Evolutionary conservation across 176 grass and related monocot genomes (phyloP), one percentile per base, ranked within the genome.

Genomic region (Melocanna baccifera): DNA sequence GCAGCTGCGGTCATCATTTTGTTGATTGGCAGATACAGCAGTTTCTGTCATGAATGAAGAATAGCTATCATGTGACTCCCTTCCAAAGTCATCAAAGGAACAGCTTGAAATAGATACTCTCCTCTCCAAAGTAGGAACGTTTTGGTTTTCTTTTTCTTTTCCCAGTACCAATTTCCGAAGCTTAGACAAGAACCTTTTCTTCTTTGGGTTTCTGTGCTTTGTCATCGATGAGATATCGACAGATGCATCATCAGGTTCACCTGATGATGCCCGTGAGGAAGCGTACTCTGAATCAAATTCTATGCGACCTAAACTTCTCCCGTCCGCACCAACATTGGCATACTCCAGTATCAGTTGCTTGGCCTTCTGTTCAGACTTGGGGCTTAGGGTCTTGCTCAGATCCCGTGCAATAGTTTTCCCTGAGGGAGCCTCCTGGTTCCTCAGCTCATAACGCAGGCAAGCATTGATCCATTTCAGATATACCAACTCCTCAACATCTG

Each of bases 381-480:
- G 93, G 48, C 93, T 99, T 67, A 94, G 25, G 73, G 84, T 94
- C 80, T 89, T 94, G 86, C 88, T 99, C 41, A 99, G 91, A 83
- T 96, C 93, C 62, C 87, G 78, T 1, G 96, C 96, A 59, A 87
- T 61, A 37, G 84, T 91, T 74, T 96, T 96, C 16, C 91, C 89
- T 3, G 72, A 72, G 76, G 75, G 48, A 53, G 88, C 58, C 12
- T 84, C 86, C 78, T 92, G 86, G 71, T 94, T 92, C 81, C 94
- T 93, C 67, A 99, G 59, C 81, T 99, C 96, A 30, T 94, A 92
- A 61, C 96, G 84, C 20, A 99, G 89, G 87, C 96, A 99, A 74
- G 96, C 96, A 76, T 99, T 99, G 71, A 96, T 94, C 96, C 96
- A 99, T 92, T 87, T 99, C 12, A 99, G 90, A 80, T 99, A 99